Evolutionary conservation across 176 grass and related monocot species (phyloP).

Genomic region (Oryza australiensis): DNA sequence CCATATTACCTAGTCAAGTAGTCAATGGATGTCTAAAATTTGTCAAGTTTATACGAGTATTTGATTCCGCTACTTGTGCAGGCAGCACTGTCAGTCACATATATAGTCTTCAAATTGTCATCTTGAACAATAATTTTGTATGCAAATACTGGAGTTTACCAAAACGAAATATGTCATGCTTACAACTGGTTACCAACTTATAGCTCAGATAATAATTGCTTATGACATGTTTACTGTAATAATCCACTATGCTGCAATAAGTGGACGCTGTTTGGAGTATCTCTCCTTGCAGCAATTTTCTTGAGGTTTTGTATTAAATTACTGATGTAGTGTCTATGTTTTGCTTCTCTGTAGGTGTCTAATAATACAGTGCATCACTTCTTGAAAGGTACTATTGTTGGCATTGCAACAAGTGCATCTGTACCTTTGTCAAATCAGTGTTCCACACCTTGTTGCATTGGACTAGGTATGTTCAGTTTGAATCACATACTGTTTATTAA

Average conservation of each 20-base stretch:
- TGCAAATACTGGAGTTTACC: not conserved
- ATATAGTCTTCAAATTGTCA: not conserved
- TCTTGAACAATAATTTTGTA: not conserved
- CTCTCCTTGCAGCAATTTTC: not conserved
- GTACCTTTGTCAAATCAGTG: slow-evolving; percentile 36
- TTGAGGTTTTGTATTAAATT: not conserved
- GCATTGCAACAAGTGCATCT: slow-evolving; percentile 49
- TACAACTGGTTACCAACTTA: not conserved
- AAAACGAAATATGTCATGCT: not conserved
- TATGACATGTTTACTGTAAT: not conserved
- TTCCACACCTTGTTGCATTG: slow-evolving; percentile 56
- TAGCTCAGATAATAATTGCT: not conserved
- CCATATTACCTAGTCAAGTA: not conserved
- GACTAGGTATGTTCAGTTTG: slow-evolving; percentile 50
- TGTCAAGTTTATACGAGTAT: not conserved
- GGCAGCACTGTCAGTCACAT: not conserved
- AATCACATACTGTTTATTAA: not conserved
- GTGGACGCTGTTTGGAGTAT: not conserved
- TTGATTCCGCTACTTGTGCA: not conserved
- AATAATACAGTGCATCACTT: slow-evolving; percentile 22
- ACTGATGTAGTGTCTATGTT: not conserved
- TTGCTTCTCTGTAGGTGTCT: slow-evolving; percentile 39
- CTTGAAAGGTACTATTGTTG: slow-evolving; percentile 57
- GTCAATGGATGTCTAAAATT: not conserved
- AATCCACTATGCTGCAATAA: not conserved